Evolutionary conservation across 768 basidiomycete genomes (phyloP).

Genomic region (Hydnum rufescens): DNA sequence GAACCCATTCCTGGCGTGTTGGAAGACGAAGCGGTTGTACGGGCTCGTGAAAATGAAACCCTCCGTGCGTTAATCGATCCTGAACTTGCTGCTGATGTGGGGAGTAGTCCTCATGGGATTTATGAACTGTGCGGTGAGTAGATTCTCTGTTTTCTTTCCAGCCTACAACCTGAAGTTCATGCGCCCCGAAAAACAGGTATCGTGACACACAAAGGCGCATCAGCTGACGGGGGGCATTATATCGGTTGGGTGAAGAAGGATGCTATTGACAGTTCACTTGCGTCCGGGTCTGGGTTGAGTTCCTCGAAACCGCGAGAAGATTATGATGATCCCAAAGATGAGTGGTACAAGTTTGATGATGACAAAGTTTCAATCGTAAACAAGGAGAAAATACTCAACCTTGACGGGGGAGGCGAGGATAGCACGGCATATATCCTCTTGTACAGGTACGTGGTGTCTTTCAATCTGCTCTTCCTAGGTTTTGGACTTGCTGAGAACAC

Average conservation of each 20-base stretch:
- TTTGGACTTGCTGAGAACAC: too few species aligned
- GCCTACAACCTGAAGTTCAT: not conserved
- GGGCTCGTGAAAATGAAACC: conserved; percentile 43
- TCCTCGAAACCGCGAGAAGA: conserved; percentile 13
- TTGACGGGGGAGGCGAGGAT: conserved; percentile 89
- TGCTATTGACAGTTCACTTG: conserved; percentile 28
- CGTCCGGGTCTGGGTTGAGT: too few species aligned
- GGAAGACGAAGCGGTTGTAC: conserved; percentile 43
- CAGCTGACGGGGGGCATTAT: conserved; percentile 90
- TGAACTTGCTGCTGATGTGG: conserved; percentile 44
- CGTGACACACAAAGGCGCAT: conserved; percentile 91
- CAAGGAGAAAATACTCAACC: conserved; percentile 57
- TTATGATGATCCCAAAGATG: conserved; percentile 39
- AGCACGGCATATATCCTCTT: conserved; percentile 77
- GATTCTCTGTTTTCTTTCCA: not conserved
- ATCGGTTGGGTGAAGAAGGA: conserved; percentile 79
- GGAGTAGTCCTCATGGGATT: conserved; percentile 56
- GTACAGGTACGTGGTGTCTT: conserved; percentile 29
- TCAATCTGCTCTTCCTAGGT: too few species aligned
- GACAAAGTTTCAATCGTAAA: conserved; percentile 70
- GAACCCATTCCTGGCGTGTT: conserved; percentile 22
- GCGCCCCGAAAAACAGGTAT: conserved; percentile 33
- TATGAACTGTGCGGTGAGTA: conserved; percentile 80
- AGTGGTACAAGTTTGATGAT: conserved; percentile 90
- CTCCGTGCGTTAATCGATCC: conserved; percentile 44